Percentiles rank a stretch among this genome's conserved stretches.
phyloP scores from a whole-genome alignment of 805 yeast species.

The Metschnikowia orientalis region DNA sequence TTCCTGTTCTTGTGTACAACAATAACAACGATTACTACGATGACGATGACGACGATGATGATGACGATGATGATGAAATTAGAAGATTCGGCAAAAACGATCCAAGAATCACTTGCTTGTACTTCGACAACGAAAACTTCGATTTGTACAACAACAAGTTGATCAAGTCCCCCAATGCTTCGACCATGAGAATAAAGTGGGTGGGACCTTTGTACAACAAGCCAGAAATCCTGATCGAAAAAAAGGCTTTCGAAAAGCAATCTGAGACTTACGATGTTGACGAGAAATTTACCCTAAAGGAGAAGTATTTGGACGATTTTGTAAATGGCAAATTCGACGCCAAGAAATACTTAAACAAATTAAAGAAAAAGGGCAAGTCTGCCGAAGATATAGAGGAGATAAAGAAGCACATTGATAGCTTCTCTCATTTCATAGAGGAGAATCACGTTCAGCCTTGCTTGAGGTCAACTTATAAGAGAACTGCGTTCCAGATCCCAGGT shows the following conservation, averaged over 20 bases:
- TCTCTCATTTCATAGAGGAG: slow-evolving; percentile 60
- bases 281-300: slow-evolving; percentile 66
- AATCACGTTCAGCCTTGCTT: slow-evolving; percentile 77
- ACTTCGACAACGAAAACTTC: slow-evolving; percentile 80
- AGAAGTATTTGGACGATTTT: slow-evolving; percentile 74
- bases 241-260: slow-evolving; percentile 61
- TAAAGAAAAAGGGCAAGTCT: slow-evolving; percentile 58
- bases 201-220: slow-evolving; percentile 74
- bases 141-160: slow-evolving; percentile 84
- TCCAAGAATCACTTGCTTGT: slow-evolving; percentile 80
- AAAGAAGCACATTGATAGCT: slow-evolving; percentile 51
- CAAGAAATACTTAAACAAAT: slow-evolving; percentile 53
- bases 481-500: slow-evolving; percentile 98
- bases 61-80: slow-evolving; percentile 35
- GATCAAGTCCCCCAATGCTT: slow-evolving; percentile 60
- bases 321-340: slow-evolving; percentile 47
- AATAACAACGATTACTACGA: slow-evolving; percentile 43
- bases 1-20: slow-evolving; percentile 81
- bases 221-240: slow-evolving; percentile 77
- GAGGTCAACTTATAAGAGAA: slow-evolving; percentile 82
- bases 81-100: slow-evolving; percentile 23
- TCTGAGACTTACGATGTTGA: slow-evolving; percentile 53
- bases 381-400: slow-evolving; percentile 48
- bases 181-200: slow-evolving; percentile 87
- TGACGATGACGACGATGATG: slow-evolving; percentile 51